Conservation (phyloP, 2,329 filamentous ascomycete genomes). For the Endoconidiophora laricicola region DNA sequence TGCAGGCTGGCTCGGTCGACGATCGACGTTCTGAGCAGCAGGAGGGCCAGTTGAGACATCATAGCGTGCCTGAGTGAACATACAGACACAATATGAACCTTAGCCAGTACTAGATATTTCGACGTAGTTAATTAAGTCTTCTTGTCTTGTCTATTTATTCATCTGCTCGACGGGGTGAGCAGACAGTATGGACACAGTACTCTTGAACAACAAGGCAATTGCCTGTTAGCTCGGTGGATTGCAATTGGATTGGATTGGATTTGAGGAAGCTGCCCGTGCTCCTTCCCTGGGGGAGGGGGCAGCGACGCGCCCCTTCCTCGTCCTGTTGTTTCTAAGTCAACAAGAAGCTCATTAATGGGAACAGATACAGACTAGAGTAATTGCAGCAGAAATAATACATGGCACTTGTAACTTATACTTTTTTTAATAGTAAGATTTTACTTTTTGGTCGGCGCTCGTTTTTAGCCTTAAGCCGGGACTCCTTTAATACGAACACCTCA, state of each 20-base stretch:
- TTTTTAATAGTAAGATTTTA: not conserved
- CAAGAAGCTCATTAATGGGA: not conserved
- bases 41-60: too few relatives aligned
- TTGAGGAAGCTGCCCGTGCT: conserved; percentile 10
- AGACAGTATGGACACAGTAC: not conserved
- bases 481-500: conserved; percentile 13
- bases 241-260: conserved; percentile 5
- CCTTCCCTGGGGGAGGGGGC: not conserved
- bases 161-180: too few relatives aligned
- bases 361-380: too few relatives aligned
- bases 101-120: too few relatives aligned
- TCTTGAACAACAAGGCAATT: not conserved
- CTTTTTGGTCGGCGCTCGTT: too few relatives aligned
- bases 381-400: not conserved
- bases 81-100: too few relatives aligned
- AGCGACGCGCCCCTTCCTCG: conserved; percentile 3
- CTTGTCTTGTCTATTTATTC: too few relatives aligned
- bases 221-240: conserved; percentile 5
- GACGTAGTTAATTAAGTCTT: too few relatives aligned
- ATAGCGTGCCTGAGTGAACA: too few relatives aligned
- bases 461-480: not conserved
- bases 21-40: too few relatives aligned
- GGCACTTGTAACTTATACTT: not conserved
- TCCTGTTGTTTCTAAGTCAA: not conserved
- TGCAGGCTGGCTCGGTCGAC: too few relatives aligned